A percentile compares a stretch with the other conserved stretches of the same genome.
Conservation (phyloP, 1,139 yeast genomes). For the Sugiyamaella grinbergsii region DNA sequence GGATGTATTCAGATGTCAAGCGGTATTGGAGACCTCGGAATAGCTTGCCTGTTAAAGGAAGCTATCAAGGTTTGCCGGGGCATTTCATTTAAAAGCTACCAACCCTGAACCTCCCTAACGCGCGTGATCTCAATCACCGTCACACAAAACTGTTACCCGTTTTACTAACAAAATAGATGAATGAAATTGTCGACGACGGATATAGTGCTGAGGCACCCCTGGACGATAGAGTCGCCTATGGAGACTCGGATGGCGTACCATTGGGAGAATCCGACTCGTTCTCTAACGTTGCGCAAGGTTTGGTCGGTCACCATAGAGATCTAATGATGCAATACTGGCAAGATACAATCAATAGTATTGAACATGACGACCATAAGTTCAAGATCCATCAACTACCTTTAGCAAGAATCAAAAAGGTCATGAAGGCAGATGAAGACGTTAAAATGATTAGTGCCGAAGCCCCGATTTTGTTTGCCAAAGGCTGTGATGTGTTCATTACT, state of each 20-base stretch:
- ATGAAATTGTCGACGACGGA: constrained; percentile 17
- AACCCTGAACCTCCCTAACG: too few relatives aligned
- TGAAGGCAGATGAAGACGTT: constrained; percentile 98
- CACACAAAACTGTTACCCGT: neutral
- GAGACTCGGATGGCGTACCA: constrained; percentile 24
- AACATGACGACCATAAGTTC: constrained; percentile 87
- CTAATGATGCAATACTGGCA: constrained; percentile 98
- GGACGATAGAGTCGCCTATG: constrained; percentile 24
- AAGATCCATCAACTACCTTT: constrained; percentile 92
- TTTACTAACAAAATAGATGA: constrained; percentile 14
- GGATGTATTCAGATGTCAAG: too few relatives aligned
- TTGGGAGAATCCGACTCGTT: constrained; percentile 45
- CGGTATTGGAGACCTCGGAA: too few relatives aligned
- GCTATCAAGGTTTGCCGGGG: too few relatives aligned
- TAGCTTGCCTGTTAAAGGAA: too few relatives aligned
- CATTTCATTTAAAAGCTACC: too few relatives aligned
- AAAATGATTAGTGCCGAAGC: constrained; percentile 98
- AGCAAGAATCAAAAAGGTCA: constrained; percentile 91
- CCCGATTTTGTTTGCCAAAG: constrained; percentile 94
- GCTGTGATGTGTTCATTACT: constrained; percentile 94
- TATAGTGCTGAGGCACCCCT: constrained; percentile 15
- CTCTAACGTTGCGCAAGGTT: constrained; percentile 91
- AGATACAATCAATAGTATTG: constrained; percentile 81
- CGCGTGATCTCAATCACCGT: too few relatives aligned
- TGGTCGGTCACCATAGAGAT: constrained; percentile 77